Evolutionary conservation across 2,329 filamentous ascomycete species (phyloP), one percentile per base, ranked within the genome.

Genomic region (Neoascochyta sp.): DNA sequence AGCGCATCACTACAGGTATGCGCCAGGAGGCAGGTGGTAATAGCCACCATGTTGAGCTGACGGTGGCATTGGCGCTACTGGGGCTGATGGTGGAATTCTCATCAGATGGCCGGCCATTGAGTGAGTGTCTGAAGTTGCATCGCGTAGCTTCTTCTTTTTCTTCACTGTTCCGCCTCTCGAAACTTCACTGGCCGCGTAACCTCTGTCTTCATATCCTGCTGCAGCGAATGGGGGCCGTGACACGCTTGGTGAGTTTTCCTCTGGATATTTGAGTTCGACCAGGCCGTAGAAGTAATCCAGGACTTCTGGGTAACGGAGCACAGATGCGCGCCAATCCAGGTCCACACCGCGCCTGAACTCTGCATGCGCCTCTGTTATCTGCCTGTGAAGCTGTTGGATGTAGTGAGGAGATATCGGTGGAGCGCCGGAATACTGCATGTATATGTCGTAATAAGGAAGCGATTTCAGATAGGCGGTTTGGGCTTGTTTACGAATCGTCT

Each of bases 201-300:
- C 61, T 36, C 48, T 39, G 32, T 64, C 61, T 10, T 47, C 50
- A 27, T 64, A 64, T 7, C 61, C 61, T 14, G 60, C 59, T 13
- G 42, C 52, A 17, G 61, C 61, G 27, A 64, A 64, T 0, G 60
- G 60, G 3, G 66, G 66, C 28, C 65, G 54, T 9, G 49, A 26
- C 2, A 70, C 62, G 20, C 51, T 49, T 10, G 53, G 44, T 16
- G 63, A 60, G 10, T 54, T 42, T 34, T 86, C 80, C 22, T 65
- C 64, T 0, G 84, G 83, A 4, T 86, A 62, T 13, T 69, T 74
- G 36, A 87, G 58, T 32, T 80, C 75, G 19, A 88, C 80, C 20
- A 88, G 67, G 36, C 76, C 71, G 62, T 82, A 89, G 56, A 83
- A 89, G 62, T 89, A 87, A 61, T 87, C 81, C 32, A 90, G 68